Percentiles rank a stretch among this genome's conserved stretches.
These are phyloP conservation scores for Yueomyces sp. DNA, from an alignment of 1,139 yeast genomes.

Conservation along the genomic window DNA sequence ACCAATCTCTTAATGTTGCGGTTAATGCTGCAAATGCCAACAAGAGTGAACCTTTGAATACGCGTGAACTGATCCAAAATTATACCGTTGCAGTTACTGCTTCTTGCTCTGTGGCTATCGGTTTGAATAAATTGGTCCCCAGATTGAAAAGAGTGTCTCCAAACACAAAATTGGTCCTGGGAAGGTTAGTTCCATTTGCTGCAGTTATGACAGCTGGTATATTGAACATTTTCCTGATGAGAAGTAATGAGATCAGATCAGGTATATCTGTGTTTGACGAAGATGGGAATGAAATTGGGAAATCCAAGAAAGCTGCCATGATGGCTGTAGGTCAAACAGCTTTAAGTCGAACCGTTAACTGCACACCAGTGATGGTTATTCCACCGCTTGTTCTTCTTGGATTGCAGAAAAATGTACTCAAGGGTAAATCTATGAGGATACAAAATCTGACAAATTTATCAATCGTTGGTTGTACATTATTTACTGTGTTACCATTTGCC, in stretches of 20 bases:
- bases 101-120: constrained; percentile 89
- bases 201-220: constrained; percentile 96
- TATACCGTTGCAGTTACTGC: constrained; percentile 86
- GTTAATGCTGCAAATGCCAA: constrained; percentile 93
- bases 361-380: constrained; percentile 92
- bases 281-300: constrained; percentile 60
- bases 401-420: constrained; percentile 57
- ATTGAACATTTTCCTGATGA: constrained; percentile 87
- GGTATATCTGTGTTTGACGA: constrained; percentile 69
- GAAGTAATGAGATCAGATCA: constrained; percentile 82
- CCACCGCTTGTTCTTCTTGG: constrained; percentile 78
- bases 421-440: constrained; percentile 49
- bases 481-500: constrained; percentile 86
- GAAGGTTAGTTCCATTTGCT: constrained; percentile 90
- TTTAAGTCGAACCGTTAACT: constrained; percentile 83
- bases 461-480: constrained; percentile 71
- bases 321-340: constrained; percentile 97
- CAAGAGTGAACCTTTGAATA: constrained; percentile 82
- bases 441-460: constrained; percentile 71
- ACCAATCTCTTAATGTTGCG: constrained; percentile 92
- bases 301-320: constrained; percentile 74
- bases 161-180: constrained; percentile 53
- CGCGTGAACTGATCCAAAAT: constrained; percentile 61
- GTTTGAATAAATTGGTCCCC: constrained; percentile 81
- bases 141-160: constrained; percentile 57